Evolutionary conservation across 371 early-diverging fungal species (phyloP), one percentile per base, ranked within the genome.

Genomic region (Mortierella sp.): DNA sequence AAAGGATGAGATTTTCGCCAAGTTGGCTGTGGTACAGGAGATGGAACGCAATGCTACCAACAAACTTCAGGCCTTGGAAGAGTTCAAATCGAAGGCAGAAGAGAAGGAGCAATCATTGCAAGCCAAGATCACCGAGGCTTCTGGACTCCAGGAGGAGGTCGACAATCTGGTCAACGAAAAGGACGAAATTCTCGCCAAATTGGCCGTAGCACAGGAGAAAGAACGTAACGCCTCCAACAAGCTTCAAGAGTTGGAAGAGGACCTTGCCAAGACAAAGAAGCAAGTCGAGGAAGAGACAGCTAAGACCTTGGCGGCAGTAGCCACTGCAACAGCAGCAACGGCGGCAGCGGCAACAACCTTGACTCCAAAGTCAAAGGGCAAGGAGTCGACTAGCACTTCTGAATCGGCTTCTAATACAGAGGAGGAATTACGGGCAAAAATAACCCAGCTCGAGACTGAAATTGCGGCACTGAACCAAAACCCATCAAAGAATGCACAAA

Each of bases 401-500:
- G 55, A 38, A 13, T 48, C 60, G 4, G 19, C 33, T 3, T 50
- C 65, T 47, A 19, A 40, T 10, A 58, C 41, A 10, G 71, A 68
- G 41, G 71, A 70, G 4, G 80, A 74, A 50, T 40, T 74, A 52
- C 63, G 55, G 21, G 48, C 53, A 40, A 80, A 74, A 60, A 61
- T 80, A 21, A 38, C 47, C 4, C 28, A 71, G 15, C 75, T 80
- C 9, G 80, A 80, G 45, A 72, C 74, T 2, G 80, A 80, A 62
- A 69, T 80, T 9, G 60, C 40, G 11, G 24, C 45, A 6, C 64
- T 74, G 47, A 74, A 52, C 58, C 68, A 80, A 21, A 62, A 47
- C 19, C 75, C 80, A 11, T 80, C 80, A 50, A 80, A 80, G 59
- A 80, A 80, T 55, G 69, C 80, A 4, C 75, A 71, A 28, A 80